Evolutionary conservation across 1,284 basidiomycete genomes (phyloP), one percentile per base, ranked within the genome.

Genomic region (Cryptococcus maquisensis): DNA sequence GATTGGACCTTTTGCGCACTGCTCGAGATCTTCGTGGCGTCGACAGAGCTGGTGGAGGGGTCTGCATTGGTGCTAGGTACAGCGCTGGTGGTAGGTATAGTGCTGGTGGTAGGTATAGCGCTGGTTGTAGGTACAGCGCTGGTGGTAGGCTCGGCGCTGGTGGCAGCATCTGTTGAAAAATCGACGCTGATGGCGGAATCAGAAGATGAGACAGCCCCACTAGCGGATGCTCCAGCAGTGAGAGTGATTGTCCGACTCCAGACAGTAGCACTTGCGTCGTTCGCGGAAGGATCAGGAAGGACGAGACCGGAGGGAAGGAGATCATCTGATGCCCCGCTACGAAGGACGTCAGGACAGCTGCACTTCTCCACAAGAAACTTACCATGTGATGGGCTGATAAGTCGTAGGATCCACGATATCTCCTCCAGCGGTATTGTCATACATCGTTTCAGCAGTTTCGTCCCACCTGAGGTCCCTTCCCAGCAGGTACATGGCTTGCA

Each of bases 401-500:
- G 41, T 56, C n/a, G 43, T 49, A 4, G 62, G 57, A 55, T 67
- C 63, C 12, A 52, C 39, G 6, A 69, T 10, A n/a, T 51, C 49
- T 6, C 61, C 67, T 7, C 51, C 51, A 1, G 61, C 54, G 1
- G 53, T 61, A 18, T 56, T 49, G 49, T 69, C 67, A 21, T 48
- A 67, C n/a, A 69, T 12, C 41, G 61, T 49, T 18, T 55, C 58
- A 12, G 35, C 24, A 3, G 37, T 54, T 15, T 47, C 51, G 16
- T 49, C 42, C 64, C 64, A 69, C 37, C 63, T 54, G 28, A 69
- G 36, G 24, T 28, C 46, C 48, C 67, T 51, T 21, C 67, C 66
- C 2, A 67, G 54, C 1, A 67, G 52, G 43, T 67, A 69, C 55
- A 64, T 62, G 3, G 61, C 67, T 47, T 66, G 66, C 59, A 64